Conservation (phyloP, 306 rosid genomes). For the Acacia melanoxylon region DNA sequence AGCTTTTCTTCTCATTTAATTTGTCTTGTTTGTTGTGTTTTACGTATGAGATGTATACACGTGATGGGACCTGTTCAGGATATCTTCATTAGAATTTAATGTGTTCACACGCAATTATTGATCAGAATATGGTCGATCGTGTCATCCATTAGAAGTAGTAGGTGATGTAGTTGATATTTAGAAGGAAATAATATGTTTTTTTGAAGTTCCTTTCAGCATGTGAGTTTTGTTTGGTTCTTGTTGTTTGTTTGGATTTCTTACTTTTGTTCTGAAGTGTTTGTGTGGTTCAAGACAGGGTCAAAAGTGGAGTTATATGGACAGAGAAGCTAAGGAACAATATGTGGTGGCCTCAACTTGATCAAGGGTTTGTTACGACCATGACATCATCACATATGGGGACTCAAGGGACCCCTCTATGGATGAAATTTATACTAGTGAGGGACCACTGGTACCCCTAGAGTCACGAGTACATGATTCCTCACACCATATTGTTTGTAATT, state of each 20-base stretch:
- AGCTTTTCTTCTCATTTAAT: neutral
- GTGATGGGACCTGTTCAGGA: neutral
- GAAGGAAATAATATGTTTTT: neutral
- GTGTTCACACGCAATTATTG: neutral
- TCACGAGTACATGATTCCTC: constrained; percentile 40
- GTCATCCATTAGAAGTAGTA: neutral
- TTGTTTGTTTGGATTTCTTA: neutral
- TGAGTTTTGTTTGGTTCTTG: neutral
- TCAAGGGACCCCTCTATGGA: constrained; percentile 27
- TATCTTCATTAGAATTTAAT: neutral
- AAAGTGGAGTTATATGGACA: constrained; percentile 34
- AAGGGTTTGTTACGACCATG: constrained; percentile 68
- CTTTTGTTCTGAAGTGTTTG: neutral
- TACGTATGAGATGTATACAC: neutral
- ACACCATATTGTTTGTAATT: neutral
- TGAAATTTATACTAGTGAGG: constrained; percentile 36
- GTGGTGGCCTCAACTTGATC: constrained; percentile 30
- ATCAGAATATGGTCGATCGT: neutral
- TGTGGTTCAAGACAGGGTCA: constrained; percentile 39
- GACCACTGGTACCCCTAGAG: constrained; percentile 28
- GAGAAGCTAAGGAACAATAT: constrained; percentile 30
- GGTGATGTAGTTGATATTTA: neutral
- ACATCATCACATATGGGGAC: constrained; percentile 62
- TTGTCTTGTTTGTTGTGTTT: neutral
- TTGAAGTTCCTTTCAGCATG: neutral